A percentile compares a stretch with the other conserved stretches of the same genome.
These are phyloP conservation scores for Fragaria ananassa DNA, from an alignment of 306 rosid species.

Conservation along the genomic window DNA sequence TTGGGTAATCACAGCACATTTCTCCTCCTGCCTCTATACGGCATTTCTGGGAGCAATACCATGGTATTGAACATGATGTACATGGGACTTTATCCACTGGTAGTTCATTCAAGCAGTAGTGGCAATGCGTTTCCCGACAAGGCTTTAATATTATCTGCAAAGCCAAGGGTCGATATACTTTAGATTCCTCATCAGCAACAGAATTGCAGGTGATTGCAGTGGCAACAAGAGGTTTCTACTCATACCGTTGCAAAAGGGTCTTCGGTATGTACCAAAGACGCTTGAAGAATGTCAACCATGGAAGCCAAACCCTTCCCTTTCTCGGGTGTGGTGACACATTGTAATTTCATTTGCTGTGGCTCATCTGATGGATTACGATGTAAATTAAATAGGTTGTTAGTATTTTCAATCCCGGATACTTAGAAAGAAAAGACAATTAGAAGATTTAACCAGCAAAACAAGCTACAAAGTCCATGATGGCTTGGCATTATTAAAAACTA, in stretches of 20 bases:
- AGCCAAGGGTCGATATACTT: background rate
- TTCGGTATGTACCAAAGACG: conserved; percentile 72
- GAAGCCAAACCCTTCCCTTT: conserved; percentile 75
- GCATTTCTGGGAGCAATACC: conserved; percentile 72
- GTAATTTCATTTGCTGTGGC: conserved; percentile 42
- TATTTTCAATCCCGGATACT: background rate
- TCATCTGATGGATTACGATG: conserved; percentile 42
- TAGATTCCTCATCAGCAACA: conserved; percentile 4
- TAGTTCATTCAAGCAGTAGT: conserved; percentile 81
- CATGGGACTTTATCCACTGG: conserved; percentile 80
- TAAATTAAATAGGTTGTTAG: background rate
- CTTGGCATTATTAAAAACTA: background rate
- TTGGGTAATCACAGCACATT: conserved; percentile 24
- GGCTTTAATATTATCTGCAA: conserved; percentile 69
- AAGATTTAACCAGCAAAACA: conserved; percentile 1
- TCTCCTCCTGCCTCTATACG: conserved; percentile 64
- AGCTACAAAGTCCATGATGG: background rate
- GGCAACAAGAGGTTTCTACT: background rate
- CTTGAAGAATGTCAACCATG: conserved; percentile 47
- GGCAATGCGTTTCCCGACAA: conserved; percentile 85
- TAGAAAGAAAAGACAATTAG: background rate
- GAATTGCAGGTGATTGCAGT: background rate
- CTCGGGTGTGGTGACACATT: conserved; percentile 45
- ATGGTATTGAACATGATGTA: conserved; percentile 70
- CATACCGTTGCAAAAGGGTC: conserved; percentile 77